Base-by-base conservation (phyloP, 2,329 filamentous ascomycete genomes). In the Paecilomyces niveus region DNA sequence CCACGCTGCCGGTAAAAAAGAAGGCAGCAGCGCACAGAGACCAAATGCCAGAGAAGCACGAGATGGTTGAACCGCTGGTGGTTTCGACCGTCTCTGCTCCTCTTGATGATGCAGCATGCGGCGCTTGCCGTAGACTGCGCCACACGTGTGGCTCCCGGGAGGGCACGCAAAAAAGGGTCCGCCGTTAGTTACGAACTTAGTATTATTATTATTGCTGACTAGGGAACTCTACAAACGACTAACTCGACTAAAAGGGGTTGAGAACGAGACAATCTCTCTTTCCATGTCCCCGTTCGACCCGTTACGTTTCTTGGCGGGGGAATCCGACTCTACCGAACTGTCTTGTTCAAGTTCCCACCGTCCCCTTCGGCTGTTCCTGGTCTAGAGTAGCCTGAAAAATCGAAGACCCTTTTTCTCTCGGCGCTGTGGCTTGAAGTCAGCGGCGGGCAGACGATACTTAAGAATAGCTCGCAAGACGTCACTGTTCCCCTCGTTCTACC, bases 101-200 rank as follows among this genome's bases (percentile, higher is more conserved):
- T 24, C 21, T 29, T 52, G 22, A 52, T 52, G 50, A 52, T 52
- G 50, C 50, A 52, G 50, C 50, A 56, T 58, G 57, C 57, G 57
- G 57, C 57, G 60, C 61, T 59, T 52, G 57, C 54, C 39, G 39
- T 45, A 57, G 58, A 59, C 64, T 68, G 65, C 65, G 66, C 66
- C 66, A 68, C 65, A 67, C 59, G 59, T 64, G 58, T 66, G 63
- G 64, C 59, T 61, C 54, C 11, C 10, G 31, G 3, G 2, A 18
- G 24, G 32, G 21, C 26, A 11, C 10, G 31, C 33, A 8, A n/a
- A 21, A 9, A 9, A 29, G 18, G 39, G 39, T n/a, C 18, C 39
- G 15, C 15, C 15, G 39, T n/a, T 15, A 21, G 2, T 21, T n/a
- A 8, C 2, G 39, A 9, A 33, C 22, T 22, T 22, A 22, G 22